Base-by-base conservation (phyloP, 306 rosid species). In the Canavalia ensiformis region DNA sequence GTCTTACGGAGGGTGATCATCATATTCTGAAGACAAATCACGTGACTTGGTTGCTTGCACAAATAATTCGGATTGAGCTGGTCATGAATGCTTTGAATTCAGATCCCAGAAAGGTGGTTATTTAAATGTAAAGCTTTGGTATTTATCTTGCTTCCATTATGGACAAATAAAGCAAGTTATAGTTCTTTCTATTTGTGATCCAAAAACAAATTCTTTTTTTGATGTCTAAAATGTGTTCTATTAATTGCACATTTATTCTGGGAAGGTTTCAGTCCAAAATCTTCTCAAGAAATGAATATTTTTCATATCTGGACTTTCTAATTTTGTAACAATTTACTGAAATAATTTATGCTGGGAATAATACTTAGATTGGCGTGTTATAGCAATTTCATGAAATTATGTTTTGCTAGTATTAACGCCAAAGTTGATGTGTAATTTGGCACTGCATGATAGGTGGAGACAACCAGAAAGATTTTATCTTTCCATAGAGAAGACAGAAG, bases 31-130 rank as follows among this genome's bases (percentile, higher is more conserved):
- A 85, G 88, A 95, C 99, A 75, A 95, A 95, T 83, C 98, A 95
- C 8, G 94, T 95, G 84, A 95, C 99, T 66, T 95, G 95, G 99
- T 89, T 95, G 78, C 90, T 95, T 81, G 98, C 94, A 71, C 97
- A 90, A 60, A 89, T 95, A 77, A 92, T 95, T 81, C 94, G 99
- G 75, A 88, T 90, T 76, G 99, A 95, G 84, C 87, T 90, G 87
- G 99, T 95, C 87, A 89, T 92, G 84, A 91, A 72, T 89, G 98
- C 99, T 85, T 85, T 95, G 87, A 95, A 95, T 80, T 25, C 86
- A 72, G 99, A 95, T 90, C 45, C 91, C 85, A 95, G 98, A 91
- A 95, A 95, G 99, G 99, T 95, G 85, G 86, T 84, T 70, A 84
- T 75, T 77, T 68, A 44, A 59, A 73, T 72, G 11, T 46, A 34